phyloP scores from a whole-genome alignment of 2,329 filamentous ascomycete species.

The Penicillium sp. region DNA sequence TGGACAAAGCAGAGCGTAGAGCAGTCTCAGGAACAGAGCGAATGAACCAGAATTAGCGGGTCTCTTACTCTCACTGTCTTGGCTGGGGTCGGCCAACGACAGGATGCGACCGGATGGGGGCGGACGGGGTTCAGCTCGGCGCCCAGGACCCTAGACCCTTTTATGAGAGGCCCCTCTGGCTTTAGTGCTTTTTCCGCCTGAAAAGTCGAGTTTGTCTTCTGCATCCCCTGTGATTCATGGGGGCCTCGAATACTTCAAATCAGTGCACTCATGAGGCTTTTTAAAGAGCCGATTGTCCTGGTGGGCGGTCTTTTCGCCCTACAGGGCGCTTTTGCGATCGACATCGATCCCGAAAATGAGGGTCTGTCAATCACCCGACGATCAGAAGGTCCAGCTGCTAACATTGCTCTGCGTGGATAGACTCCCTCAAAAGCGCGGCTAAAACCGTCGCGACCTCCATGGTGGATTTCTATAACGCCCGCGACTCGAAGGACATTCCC shows the following conservation, averaged over 20 bases:
- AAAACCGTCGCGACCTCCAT: slow-evolving; percentile 11
- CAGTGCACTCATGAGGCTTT: slow-evolving; percentile 1
- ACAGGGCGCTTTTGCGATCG: neutral
- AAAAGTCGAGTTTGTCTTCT: slow-evolving; percentile 1
- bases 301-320: neutral
- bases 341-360: slow-evolving; percentile 1
- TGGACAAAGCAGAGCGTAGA: neutral
- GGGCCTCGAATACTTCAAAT: neutral
- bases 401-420: neutral
- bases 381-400: neutral
- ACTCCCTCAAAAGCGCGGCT: slow-evolving; percentile 18
- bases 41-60: neutral
- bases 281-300: neutral
- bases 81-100: neutral
- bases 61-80: neutral
- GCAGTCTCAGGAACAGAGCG: neutral
- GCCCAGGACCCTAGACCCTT: slow-evolving; percentile 4
- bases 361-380: slow-evolving; percentile 1
- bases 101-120: neutral
- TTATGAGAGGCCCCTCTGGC: neutral
- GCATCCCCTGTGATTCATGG: neutral
- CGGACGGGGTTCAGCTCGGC: neutral
- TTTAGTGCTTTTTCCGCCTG: neutral
- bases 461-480: slow-evolving; percentile 18
- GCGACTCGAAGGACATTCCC: slow-evolving; percentile 18